These are phyloP conservation scores for Nymphaea thermarum DNA, from an alignment of 164 flowering plant genomes.

Conservation along the genomic window DNA sequence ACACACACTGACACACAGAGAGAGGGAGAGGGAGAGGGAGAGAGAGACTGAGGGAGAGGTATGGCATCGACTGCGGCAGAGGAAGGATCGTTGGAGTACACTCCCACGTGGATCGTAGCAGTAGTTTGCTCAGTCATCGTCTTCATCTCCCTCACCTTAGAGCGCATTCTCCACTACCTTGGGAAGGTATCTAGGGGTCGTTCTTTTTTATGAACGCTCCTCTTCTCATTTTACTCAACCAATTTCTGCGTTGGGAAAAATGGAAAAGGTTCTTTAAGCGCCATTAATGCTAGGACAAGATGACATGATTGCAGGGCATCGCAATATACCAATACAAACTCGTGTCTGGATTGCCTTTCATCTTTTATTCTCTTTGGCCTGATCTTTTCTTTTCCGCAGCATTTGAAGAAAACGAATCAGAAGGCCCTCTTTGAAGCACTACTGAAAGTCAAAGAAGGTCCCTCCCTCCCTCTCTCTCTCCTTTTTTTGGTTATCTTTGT, in stretches of 20 bases:
- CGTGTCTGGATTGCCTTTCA: not conserved
- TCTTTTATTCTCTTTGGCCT: not conserved
- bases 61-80: not conserved
- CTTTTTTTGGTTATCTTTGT: too few species aligned
- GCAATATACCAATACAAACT: not conserved
- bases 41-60: conserved; percentile 3
- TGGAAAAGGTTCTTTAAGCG: not conserved
- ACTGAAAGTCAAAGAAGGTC: conserved; percentile 74
- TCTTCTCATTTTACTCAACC: not conserved
- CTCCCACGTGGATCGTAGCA: conserved; percentile 77
- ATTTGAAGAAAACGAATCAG: conserved; percentile 46
- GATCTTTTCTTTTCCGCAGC: conserved; percentile 16
- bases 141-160: conserved; percentile 38
- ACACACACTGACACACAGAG: not conserved
- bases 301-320: not conserved
- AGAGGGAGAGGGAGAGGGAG: conserved; percentile 1
- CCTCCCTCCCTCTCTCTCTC: not conserved
- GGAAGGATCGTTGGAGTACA: conserved; percentile 29
- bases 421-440: conserved; percentile 61
- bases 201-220: not conserved
- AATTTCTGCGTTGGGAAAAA: not conserved
- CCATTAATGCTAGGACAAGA: too few species aligned
- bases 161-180: conserved; percentile 32
- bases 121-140: conserved; percentile 45
- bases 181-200: conserved; percentile 28